phyloP scores from a whole-genome alignment of 371 early-diverging fungal genomes.

The Synchytrium microbalum region DNA sequence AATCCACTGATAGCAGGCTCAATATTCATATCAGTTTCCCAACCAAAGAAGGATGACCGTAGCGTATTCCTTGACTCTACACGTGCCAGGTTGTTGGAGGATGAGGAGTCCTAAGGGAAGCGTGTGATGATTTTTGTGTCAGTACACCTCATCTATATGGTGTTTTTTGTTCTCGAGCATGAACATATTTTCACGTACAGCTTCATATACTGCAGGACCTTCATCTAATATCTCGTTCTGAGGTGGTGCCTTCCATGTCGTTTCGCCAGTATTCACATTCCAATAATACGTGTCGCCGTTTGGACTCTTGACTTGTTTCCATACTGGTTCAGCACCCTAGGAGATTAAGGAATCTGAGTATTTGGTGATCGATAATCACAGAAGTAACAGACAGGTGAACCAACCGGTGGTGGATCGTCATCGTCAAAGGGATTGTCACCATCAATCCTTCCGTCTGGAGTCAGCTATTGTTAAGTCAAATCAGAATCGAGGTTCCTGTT shows the following conservation, averaged over 20 bases:
- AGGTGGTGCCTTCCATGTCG: constrained; percentile 26
- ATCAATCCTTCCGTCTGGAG: background rate
- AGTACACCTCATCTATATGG: no score
- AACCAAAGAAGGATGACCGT: background rate
- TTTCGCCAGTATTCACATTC: constrained; percentile 35
- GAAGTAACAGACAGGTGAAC: no score
- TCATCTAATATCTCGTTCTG: background rate
- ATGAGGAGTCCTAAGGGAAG: no score
- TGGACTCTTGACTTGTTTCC: constrained; percentile 2
- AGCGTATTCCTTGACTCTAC: background rate
- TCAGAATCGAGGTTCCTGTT: no score
- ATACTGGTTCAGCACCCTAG: background rate
- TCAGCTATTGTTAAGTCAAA: no score
- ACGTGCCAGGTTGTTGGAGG: background rate
- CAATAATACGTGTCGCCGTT: constrained; percentile 39
- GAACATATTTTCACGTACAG: no score
- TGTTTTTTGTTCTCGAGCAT: no score
- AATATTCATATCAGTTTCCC: background rate
- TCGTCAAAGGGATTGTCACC: constrained; percentile 6
- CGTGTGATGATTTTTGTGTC: no score
- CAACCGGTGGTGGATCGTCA: background rate
- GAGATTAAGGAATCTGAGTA: background rate
- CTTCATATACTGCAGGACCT: background rate
- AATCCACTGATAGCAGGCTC: background rate
- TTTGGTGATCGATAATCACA: background rate